Conservation (phyloP, 2,329 filamentous ascomycete genomes). For the Aspergillus vadensis region DNA sequence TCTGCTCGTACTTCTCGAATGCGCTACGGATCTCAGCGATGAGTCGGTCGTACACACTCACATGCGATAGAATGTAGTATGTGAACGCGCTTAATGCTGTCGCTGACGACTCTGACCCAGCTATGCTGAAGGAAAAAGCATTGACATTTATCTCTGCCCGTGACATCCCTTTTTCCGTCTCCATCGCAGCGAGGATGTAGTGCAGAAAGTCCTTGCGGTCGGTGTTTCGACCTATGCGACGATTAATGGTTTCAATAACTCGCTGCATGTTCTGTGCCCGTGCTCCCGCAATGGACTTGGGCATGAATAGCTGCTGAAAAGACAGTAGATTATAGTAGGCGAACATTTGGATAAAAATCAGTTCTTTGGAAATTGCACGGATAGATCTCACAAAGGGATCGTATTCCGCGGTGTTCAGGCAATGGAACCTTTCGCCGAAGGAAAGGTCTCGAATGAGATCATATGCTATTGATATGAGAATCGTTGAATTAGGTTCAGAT, state of each 20-base stretch:
- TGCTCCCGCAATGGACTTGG: neutral
- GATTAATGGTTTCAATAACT: neutral
- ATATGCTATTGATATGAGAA: neutral
- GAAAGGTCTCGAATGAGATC: neutral
- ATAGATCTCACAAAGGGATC: neutral
- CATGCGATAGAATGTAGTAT: constrained; percentile 28
- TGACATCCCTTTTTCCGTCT: neutral
- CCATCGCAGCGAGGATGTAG: constrained; percentile 3
- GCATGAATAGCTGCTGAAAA: neutral
- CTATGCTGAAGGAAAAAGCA: neutral
- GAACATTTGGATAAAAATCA: constrained; percentile 7
- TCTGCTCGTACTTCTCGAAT: constrained; percentile 11
- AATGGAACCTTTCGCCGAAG: neutral
- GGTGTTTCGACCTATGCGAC: neutral
- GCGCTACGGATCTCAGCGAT: constrained; percentile 27
- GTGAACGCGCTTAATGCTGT: constrained; percentile 20
- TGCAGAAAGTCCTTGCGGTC: constrained; percentile 11
- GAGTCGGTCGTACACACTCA: constrained; percentile 22
- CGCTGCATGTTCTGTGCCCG: constrained; percentile 8
- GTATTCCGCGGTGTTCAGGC: neutral
- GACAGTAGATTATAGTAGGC: neutral
- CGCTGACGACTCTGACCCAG: neutral
- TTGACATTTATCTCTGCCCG: neutral
- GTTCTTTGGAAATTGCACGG: neutral
- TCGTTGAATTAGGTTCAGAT: neutral